phyloP scores from a whole-genome alignment of 2,329 filamentous ascomycete species.

The Cladosporium austrohemisphaericum region DNA sequence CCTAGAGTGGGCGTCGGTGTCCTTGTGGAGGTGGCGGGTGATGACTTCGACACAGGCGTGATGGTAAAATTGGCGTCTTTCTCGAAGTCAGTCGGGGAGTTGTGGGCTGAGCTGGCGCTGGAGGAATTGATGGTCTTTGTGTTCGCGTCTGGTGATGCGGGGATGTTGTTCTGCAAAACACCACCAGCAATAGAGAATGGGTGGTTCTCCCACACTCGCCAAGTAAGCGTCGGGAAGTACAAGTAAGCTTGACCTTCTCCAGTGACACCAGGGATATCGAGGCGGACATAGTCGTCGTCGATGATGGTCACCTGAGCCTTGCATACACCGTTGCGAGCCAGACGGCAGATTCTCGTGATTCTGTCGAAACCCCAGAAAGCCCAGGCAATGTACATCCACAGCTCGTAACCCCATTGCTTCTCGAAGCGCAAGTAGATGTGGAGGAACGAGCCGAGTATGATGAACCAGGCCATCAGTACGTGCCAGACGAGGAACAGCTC shows the following conservation, averaged over 20 bases:
- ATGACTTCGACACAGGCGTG: background rate
- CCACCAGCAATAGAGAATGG: conserved; percentile 46
- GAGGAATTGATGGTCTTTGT: background rate
- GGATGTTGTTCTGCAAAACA: conserved; percentile 20
- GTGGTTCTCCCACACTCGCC: conserved; percentile 51
- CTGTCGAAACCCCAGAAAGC: conserved; percentile 49
- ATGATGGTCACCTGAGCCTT: conserved; percentile 37
- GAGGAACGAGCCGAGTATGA: conserved; percentile 43
- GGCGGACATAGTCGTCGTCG: conserved; percentile 34
- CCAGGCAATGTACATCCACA: conserved; percentile 44
- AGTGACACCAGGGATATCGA: conserved; percentile 42
- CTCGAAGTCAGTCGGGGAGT: conserved; percentile 3
- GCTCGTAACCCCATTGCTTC: conserved; percentile 45
- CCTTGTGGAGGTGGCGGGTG: background rate
- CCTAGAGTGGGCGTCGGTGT: conserved; percentile 19
- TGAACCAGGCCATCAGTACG: conserved; percentile 40
- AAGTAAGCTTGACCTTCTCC: conserved; percentile 44
- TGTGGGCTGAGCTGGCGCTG: conserved; percentile 3
- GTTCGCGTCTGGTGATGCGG: conserved; percentile 16
- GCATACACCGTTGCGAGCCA: conserved; percentile 38
- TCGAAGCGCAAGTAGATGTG: conserved; percentile 39
- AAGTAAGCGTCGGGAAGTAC: conserved; percentile 48
- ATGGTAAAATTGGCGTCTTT: background rate
- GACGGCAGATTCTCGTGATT: conserved; percentile 37
- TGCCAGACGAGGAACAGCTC: conserved; percentile 47